phyloP scores from a whole-genome alignment of 2,329 filamentous ascomycete species.

The Helicocarpus griseus region DNA sequence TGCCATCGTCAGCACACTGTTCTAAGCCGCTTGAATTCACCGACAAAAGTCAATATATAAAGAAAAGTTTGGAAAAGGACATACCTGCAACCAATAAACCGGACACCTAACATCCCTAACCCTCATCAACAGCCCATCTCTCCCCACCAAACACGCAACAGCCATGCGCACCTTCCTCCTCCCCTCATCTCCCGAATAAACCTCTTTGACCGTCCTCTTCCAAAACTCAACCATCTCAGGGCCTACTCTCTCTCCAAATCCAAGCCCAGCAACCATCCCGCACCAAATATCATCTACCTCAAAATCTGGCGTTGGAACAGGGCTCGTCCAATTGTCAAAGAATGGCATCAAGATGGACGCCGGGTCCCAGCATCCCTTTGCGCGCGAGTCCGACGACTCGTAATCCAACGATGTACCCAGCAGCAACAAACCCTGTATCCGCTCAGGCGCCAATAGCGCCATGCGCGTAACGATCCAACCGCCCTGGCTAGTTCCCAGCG shows the following conservation, averaged over 20 bases:
- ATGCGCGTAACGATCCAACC: conserved; percentile 45
- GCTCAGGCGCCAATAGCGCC: conserved; percentile 42
- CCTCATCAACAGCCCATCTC: too few relatives aligned
- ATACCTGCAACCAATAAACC: conserved; percentile 42
- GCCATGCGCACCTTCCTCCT: conserved; percentile 39
- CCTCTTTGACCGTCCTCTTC: conserved; percentile 33
- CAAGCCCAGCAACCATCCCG: conserved; percentile 37
- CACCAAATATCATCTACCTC: conserved; percentile 33
- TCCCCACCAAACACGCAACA: conserved; percentile 40
- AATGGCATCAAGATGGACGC: conserved; percentile 22
- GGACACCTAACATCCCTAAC: conserved; percentile 42
- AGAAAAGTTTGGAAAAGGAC: conserved; percentile 11
- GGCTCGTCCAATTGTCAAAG: conserved; percentile 34
- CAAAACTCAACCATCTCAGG: conserved; percentile 34
- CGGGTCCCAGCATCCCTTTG: conserved; percentile 42
- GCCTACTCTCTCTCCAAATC: conserved; percentile 35
- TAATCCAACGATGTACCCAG: conserved; percentile 45
- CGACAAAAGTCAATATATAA: too few relatives aligned
- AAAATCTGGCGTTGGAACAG: conserved; percentile 33
- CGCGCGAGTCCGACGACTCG: conserved; percentile 36
- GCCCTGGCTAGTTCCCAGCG: conserved; percentile 44
- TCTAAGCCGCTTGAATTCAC: too few relatives aligned
- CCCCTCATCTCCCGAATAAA: conserved; percentile 43
- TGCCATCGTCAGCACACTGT: background rate
- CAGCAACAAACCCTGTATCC: conserved; percentile 34